Evolutionary conservation across 2,329 filamentous ascomycete genomes (phyloP).

Genomic region (Aspergillus nomiae): DNA sequence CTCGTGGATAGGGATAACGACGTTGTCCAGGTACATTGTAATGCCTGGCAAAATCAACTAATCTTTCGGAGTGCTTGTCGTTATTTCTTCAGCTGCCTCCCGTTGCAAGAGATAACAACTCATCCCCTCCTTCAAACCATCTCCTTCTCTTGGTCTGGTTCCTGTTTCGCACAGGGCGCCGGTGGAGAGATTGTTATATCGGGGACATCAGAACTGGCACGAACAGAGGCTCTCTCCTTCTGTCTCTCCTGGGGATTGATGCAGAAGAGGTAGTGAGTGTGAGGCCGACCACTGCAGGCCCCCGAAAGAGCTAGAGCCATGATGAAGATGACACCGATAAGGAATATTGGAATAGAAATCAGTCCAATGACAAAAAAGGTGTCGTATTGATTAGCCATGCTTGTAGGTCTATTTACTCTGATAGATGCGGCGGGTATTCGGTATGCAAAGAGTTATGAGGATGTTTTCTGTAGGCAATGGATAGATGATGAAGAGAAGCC

Average conservation of each 20-base stretch:
- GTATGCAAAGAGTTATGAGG: conserved; percentile 5
- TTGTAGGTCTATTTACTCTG: conserved; percentile 30
- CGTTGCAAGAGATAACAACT: neutral
- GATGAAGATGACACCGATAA: conserved; percentile 43
- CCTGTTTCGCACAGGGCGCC: neutral
- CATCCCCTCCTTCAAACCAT: neutral
- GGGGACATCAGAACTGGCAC: neutral
- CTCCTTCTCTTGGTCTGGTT: neutral
- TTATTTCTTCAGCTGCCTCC: neutral
- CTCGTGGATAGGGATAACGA: neutral
- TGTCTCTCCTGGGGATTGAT: conserved; percentile 16
- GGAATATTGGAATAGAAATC: conserved; percentile 50
- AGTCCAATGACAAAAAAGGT: conserved; percentile 46
- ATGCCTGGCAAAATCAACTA: neutral
- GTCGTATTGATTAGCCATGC: conserved; percentile 33
- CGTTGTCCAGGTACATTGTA: neutral
- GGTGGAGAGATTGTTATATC: neutral
- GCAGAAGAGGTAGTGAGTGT: conserved; percentile 21
- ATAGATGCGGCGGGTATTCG: neutral
- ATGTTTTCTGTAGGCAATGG: neutral
- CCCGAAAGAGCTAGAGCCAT: conserved; percentile 43
- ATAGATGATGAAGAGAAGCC: neutral
- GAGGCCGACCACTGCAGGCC: conserved; percentile 28
- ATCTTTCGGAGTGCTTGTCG: neutral
- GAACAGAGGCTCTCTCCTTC: neutral